Percentiles rank a stretch among this genome's conserved stretches.
phyloP scores from a whole-genome alignment of 441 rosid genomes.

The Dalechampia spathulata region DNA sequence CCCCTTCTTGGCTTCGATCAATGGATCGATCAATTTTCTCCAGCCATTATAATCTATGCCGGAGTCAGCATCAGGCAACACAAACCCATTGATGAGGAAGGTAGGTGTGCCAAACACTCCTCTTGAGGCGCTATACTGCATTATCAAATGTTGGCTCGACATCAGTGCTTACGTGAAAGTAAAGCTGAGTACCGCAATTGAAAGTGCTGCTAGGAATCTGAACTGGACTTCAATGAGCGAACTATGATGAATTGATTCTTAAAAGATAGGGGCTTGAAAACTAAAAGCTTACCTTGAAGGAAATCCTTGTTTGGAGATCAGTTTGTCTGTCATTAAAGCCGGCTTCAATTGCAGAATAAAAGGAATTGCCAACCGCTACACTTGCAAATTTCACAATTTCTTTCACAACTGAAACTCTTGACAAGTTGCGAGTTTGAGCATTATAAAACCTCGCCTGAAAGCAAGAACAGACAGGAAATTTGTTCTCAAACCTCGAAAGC shows the following conservation, averaged over 20 bases:
- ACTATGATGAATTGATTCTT: not conserved
- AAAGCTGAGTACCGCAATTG: not conserved
- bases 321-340: slow-evolving; percentile 47
- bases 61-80: slow-evolving; percentile 50
- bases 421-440: slow-evolving; percentile 36
- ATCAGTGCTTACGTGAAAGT: not conserved
- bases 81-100: slow-evolving; percentile 72
- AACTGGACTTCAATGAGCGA: not conserved
- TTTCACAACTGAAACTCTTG: slow-evolving; percentile 42
- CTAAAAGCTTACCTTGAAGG: slow-evolving; percentile 60
- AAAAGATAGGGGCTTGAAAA: no score
- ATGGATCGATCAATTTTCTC: slow-evolving; percentile 57
- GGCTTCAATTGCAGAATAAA: slow-evolving; percentile 32
- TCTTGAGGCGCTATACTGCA: slow-evolving; percentile 71
- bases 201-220: no score
- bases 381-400: slow-evolving; percentile 48
- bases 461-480: not conserved
- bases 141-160: not conserved
- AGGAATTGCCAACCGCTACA: slow-evolving; percentile 39
- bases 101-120: slow-evolving; percentile 66
- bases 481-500: not conserved
- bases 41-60: slow-evolving; percentile 45
- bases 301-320: slow-evolving; percentile 60
- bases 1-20: slow-evolving; percentile 25
- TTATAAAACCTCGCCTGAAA: slow-evolving; percentile 56